Conservation (phyloP, 2,329 filamentous ascomycete species). For the Cladosporium cucumerinum region DNA sequence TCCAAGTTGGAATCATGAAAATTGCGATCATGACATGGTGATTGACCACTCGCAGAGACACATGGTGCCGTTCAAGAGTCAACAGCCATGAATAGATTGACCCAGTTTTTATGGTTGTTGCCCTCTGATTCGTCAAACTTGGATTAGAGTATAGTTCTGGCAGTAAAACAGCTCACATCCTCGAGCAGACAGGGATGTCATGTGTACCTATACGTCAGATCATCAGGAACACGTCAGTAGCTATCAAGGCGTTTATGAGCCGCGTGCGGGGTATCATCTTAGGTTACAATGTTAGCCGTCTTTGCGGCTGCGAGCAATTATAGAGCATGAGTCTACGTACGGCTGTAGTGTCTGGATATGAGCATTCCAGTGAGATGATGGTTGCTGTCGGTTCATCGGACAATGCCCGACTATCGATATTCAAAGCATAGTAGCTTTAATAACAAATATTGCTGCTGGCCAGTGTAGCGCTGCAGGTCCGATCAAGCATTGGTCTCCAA, state of each 20-base stretch:
- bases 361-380: neutral
- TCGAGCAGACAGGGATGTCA: neutral
- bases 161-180: neutral
- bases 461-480: neutral
- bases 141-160: neutral
- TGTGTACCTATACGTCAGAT: neutral
- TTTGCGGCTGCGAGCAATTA: neutral
- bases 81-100: neutral
- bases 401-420: neutral
- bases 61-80: neutral
- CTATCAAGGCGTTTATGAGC: neutral
- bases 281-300: neutral
- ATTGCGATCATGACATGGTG: neutral
- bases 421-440: neutral
- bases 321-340: neutral
- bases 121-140: neutral
- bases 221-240: slow-evolving; percentile 13
- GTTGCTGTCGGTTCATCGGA: neutral
- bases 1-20: neutral
- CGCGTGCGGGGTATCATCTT: neutral
- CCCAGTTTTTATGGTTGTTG: neutral
- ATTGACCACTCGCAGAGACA: neutral
- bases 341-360: neutral
- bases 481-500: neutral
- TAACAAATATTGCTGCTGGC: neutral